phyloP scores from a whole-genome alignment of 192 early-diverging fungal genomes.

The Backusella circina region DNA sequence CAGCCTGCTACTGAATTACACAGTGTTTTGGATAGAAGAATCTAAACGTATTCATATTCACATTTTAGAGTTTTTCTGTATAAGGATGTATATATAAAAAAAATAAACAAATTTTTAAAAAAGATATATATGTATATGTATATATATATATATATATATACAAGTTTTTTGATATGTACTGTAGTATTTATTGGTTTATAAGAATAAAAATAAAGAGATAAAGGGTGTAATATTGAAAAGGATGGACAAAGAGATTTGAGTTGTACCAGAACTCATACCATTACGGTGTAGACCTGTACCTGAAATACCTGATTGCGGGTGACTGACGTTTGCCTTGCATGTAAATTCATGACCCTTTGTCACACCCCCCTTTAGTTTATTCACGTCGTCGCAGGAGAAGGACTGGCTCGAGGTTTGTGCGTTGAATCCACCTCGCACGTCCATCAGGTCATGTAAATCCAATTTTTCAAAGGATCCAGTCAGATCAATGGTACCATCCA shows the following conservation, averaged over 20 bases:
- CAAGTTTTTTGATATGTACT: background rate
- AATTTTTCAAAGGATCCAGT: conserved; percentile 59
- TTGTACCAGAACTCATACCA: background rate
- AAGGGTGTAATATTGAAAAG: background rate
- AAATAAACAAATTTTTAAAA: background rate
- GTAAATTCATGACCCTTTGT: conserved; percentile 22
- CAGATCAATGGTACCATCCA: conserved; percentile 58
- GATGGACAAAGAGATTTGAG: background rate
- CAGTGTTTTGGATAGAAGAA: conserved; percentile 34
- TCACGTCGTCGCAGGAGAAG: conserved; percentile 21
- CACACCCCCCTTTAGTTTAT: conserved; percentile 16
- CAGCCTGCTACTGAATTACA: conserved; percentile 30
- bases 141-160: too few relatives aligned
- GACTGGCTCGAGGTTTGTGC: conserved; percentile 16
- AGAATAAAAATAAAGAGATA: background rate
- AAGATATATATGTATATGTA: background rate
- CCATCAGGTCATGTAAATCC: conserved; percentile 36
- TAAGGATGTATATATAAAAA: background rate
- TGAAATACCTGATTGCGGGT: conserved; percentile 11
- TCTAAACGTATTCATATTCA: background rate
- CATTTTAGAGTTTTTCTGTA: background rate
- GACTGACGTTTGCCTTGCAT: conserved; percentile 14
- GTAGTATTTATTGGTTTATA: background rate
- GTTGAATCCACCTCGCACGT: conserved; percentile 19
- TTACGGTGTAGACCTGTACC: background rate